These are phyloP conservation scores for Monosporozyma siamensis DNA, from an alignment of 805 yeast genomes.

Conservation along the genomic window DNA sequence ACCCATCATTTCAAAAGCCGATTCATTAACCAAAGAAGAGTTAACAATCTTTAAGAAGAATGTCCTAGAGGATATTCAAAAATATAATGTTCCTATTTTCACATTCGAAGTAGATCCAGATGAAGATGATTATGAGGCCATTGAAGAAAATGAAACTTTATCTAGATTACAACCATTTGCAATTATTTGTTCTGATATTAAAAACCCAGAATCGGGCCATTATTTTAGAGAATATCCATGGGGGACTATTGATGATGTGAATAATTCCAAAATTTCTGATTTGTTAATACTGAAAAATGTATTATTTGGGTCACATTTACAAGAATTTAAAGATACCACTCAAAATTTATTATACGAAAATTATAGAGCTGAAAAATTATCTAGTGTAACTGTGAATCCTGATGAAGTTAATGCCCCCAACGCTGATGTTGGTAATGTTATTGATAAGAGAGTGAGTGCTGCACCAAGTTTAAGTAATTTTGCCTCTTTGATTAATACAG, in stretches of 20 bases:
- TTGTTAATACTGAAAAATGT: constrained; percentile 54
- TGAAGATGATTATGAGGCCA: constrained; percentile 60
- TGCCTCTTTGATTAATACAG: constrained; percentile 29
- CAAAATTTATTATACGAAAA: constrained; percentile 69
- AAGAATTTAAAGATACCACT: constrained; percentile 72
- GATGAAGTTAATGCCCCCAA: neutral
- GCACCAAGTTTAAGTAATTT: constrained; percentile 32
- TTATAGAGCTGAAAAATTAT: constrained; percentile 68
- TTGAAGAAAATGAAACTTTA: constrained; percentile 57
- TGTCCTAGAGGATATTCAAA: constrained; percentile 53
- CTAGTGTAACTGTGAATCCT: constrained; percentile 38
- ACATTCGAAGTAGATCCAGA: constrained; percentile 64
- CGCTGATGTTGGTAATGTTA: neutral
- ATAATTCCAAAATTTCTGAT: constrained; percentile 43
- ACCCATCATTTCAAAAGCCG: constrained; percentile 65
- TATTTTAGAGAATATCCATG: constrained; percentile 67
- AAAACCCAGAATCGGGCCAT: constrained; percentile 41
- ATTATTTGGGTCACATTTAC: constrained; percentile 72
- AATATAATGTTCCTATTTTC: constrained; percentile 62
- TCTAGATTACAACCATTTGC: constrained; percentile 70
- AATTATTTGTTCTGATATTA: constrained; percentile 54
- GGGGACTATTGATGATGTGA: constrained; percentile 45
- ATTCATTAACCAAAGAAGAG: constrained; percentile 57
- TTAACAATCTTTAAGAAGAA: constrained; percentile 49
- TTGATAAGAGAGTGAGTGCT: constrained; percentile 21